Evolutionary conservation across 257 asterid genomes (phyloP).

Genomic region (Ophiorrhiza pumila): DNA sequence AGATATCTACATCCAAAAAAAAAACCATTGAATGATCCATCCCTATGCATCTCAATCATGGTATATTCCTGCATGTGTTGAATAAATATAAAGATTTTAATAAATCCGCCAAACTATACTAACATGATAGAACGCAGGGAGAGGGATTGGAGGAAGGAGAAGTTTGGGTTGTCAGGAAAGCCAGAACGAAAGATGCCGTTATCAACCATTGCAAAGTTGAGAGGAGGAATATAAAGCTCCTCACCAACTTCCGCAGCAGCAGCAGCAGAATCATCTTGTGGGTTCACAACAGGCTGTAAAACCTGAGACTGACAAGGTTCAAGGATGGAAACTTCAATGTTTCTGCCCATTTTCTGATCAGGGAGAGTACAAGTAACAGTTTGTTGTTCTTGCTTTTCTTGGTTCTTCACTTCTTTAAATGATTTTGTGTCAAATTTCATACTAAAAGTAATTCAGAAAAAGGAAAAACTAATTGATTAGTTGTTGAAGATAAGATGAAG

Average conservation of each 20-base stretch:
- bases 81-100: neutral
- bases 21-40: neutral
- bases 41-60: too few relatives aligned
- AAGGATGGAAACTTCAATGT: slow-evolving; percentile 31
- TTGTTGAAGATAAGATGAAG: too few relatives aligned
- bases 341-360: slow-evolving; percentile 38
- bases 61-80: neutral
- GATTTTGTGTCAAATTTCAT: slow-evolving; percentile 5
- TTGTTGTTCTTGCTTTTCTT: neutral
- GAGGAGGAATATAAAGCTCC: slow-evolving; percentile 60
- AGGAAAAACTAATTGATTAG: too few relatives aligned
- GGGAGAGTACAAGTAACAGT: neutral
- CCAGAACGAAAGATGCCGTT: slow-evolving; percentile 72
- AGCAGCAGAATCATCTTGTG: slow-evolving; percentile 3
- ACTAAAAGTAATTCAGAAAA: neutral
- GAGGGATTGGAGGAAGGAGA: slow-evolving; percentile 65
- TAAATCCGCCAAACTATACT: slow-evolving; percentile 2
- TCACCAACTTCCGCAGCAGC: slow-evolving; percentile 23
- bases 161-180: slow-evolving; percentile 64
- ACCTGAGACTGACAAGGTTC: slow-evolving; percentile 17
- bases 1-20: slow-evolving; percentile 45
- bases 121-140: slow-evolving; percentile 70
- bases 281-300: neutral
- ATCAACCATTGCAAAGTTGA: slow-evolving; percentile 77
- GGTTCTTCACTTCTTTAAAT: neutral